Evolutionary conservation across 306 rosid genomes (phyloP).

Genomic region (Prinsepia uniflora): DNA sequence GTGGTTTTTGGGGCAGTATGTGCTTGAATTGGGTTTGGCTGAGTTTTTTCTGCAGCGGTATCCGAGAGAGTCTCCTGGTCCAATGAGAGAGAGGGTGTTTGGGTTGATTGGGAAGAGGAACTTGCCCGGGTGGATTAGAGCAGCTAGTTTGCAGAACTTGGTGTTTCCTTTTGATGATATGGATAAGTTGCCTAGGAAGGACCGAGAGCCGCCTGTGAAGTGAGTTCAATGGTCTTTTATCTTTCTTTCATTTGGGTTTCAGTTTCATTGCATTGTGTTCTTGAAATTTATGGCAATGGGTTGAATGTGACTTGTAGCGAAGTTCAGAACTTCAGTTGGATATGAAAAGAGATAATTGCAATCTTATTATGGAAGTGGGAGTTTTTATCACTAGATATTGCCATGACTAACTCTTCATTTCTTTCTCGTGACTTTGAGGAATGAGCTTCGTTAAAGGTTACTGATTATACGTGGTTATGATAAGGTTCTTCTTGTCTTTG

Average conservation of each 20-base stretch:
- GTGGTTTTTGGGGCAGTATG: conserved; percentile 80
- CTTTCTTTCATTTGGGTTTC: conserved; percentile 2
- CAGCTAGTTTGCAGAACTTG: conserved; percentile 94
- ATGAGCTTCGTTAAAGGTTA: neutral
- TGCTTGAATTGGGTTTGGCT: conserved; percentile 66
- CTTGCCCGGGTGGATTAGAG: conserved; percentile 81
- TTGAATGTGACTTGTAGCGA: neutral
- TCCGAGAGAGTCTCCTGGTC: conserved; percentile 96
- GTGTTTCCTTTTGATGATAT: conserved; percentile 76
- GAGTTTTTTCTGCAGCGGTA: conserved; percentile 88
- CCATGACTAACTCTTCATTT: neutral
- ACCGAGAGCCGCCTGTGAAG: conserved; percentile 86
- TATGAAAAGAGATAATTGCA: neutral
- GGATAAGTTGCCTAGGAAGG: conserved; percentile 70
- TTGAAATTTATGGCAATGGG: neutral
- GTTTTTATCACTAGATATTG: neutral
- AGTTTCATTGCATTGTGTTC: neutral
- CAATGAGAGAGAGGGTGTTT: conserved; percentile 94
- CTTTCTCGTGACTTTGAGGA: neutral
- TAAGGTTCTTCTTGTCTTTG: neutral
- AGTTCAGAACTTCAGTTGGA: neutral
- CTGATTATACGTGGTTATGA: neutral
- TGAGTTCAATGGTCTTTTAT: conserved; percentile 34
- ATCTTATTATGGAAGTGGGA: neutral
- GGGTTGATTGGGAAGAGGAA: conserved; percentile 76